These are phyloP conservation scores for Cubamyces sp. DNA, from an alignment of 768 basidiomycete genomes.

Conservation along the genomic window DNA sequence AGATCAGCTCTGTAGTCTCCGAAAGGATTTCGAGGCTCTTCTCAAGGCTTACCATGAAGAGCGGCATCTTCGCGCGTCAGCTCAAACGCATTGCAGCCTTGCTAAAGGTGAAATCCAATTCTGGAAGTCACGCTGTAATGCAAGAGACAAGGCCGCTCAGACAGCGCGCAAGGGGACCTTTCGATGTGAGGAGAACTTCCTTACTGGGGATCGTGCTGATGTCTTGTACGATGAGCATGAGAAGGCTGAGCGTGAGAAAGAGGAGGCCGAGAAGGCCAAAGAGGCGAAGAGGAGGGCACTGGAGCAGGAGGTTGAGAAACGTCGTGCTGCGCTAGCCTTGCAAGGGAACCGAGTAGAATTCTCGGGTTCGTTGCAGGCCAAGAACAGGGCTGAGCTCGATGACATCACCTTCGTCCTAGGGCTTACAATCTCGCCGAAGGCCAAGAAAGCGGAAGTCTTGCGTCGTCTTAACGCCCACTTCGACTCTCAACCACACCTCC, in stretches of 20 bases:
- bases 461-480: background rate
- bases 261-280: background rate
- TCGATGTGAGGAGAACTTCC: background rate
- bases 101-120: background rate
- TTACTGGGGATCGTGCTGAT: background rate
- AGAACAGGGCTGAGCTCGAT: background rate
- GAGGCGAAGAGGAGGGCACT: background rate
- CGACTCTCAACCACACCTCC: background rate
- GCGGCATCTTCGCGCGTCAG: background rate
- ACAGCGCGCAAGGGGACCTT: background rate
- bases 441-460: background rate
- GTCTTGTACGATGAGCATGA: background rate
- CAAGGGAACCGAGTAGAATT: background rate
- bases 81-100: background rate
- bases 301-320: background rate
- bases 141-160: background rate
- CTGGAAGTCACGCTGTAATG: background rate
- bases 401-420: background rate
- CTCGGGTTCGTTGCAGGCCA: background rate
- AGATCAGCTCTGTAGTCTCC: too few relatives aligned
- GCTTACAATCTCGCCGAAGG: background rate
- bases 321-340: background rate
- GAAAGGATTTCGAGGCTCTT: too few relatives aligned
- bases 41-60: background rate
- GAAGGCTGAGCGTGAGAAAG: background rate